Evolutionary conservation across 768 basidiomycete species (phyloP).

Genomic region (Megacollybia marginata): DNA sequence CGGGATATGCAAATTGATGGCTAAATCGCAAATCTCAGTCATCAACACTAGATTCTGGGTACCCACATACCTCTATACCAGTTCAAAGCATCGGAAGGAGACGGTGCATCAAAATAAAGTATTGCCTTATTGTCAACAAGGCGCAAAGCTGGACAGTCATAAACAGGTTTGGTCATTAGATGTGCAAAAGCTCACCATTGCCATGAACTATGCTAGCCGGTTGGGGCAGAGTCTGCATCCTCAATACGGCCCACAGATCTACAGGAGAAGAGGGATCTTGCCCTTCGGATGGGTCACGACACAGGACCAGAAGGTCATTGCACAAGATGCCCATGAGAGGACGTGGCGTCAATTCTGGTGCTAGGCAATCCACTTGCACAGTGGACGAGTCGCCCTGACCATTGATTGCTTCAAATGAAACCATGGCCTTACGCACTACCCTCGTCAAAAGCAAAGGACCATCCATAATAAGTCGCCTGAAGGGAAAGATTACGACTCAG

Average conservation of each 20-base stretch:
- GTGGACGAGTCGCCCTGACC: conserved; percentile 70
- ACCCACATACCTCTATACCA: conserved; percentile 75
- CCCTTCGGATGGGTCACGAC: conserved; percentile 79
- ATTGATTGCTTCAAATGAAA: conserved; percentile 76
- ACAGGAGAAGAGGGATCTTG: conserved; percentile 67
- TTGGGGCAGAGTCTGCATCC: conserved; percentile 90
- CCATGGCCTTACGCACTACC: conserved; percentile 81
- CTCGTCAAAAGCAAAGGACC: conserved; percentile 79
- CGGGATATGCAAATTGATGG: conserved; percentile 86
- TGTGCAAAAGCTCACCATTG: conserved; percentile 40
- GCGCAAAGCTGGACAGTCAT: conserved; percentile 51
- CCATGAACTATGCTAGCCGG: conserved; percentile 88
- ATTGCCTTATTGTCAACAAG: conserved; percentile 91
- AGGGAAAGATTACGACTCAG: conserved; percentile 6
- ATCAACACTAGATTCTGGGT: not conserved
- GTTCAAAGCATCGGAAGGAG: conserved; percentile 77
- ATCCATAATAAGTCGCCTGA: conserved; percentile 88
- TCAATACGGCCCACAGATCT: conserved; percentile 93
- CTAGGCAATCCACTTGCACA: conserved; percentile 86
- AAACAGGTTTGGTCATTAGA: not conserved
- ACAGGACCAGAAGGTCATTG: conserved; percentile 90
- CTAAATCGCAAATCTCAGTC: conserved; percentile 27
- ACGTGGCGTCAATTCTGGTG: conserved; percentile 77
- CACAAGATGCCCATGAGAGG: conserved; percentile 78
- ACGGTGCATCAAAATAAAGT: conserved; percentile 80